A percentile compares a stretch with the other conserved stretches of the same genome.
These are phyloP conservation scores for Melastoma candidum DNA, from an alignment of 441 rosid species.

Conservation along the genomic window DNA sequence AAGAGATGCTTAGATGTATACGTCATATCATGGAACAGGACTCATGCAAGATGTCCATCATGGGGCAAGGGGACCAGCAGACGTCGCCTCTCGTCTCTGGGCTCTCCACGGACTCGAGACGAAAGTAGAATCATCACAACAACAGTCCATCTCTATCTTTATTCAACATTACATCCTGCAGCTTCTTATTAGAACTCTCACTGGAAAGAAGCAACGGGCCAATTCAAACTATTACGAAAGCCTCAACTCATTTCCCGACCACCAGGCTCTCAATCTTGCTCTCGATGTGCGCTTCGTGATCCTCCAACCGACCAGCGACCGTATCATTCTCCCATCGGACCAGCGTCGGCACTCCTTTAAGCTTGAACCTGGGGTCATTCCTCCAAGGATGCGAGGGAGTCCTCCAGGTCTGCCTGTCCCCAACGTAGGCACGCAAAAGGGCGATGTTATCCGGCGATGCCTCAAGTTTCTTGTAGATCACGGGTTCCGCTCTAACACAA, in stretches of 20 bases:
- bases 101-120: not conserved
- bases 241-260: conserved; percentile 17
- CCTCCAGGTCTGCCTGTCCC: conserved; percentile 83
- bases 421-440: conserved; percentile 64
- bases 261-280: conserved; percentile 48
- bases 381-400: conserved; percentile 67
- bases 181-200: too few relatives aligned
- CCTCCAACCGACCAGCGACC: conserved; percentile 61
- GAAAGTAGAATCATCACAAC: too few relatives aligned
- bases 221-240: not conserved
- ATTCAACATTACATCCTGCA: too few relatives aligned
- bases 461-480: conserved; percentile 62
- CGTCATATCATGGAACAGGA: conserved; percentile 5
- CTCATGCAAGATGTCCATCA: conserved; percentile 3
- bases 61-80: conserved; percentile 7
- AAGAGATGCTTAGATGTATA: not conserved
- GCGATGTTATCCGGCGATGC: conserved; percentile 41
- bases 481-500: conserved; percentile 90
- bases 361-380: conserved; percentile 54
- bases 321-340: conserved; percentile 52
- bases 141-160: too few relatives aligned
- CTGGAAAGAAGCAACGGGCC: not conserved
- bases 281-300: conserved; percentile 68
- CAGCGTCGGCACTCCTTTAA: conserved; percentile 72
- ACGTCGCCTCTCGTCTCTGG: conserved; percentile 5